Evolutionary conservation across 1,284 basidiomycete species (phyloP), one percentile per base, ranked within the genome.

Genomic region (Rhodotorula sp.): DNA sequence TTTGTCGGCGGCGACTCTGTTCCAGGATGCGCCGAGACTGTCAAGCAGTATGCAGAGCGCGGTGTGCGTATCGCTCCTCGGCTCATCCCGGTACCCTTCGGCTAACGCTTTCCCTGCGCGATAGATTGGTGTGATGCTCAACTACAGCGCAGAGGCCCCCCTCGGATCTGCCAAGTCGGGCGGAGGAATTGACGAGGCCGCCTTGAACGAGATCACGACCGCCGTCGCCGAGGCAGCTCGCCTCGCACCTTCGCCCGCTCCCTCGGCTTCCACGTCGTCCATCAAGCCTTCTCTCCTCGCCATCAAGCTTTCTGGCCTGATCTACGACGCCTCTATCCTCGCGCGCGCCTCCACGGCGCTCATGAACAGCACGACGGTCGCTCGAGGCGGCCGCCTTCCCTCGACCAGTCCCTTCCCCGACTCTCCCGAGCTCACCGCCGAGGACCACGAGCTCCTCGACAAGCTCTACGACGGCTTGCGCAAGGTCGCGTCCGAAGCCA

Each of bases 261-360:
- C 57, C 27, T 5, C 66, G 20, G 29, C 59, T 24, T n/a, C 52
- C 29, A 44, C 36, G 1, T 52, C 36, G 4, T 27, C 60, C n/a
- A 53, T 77, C 51, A 73, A 75, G 61, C 72, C 77, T 4, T 71
- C 75, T 0, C 55, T 75, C 48, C 52, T 77, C 53, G 76, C 77
- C 13, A 77, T 78, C 70, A 78, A 77, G 62, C 66, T 76, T 34
- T 76, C 76, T 34, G 77, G 77, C 17, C 57, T 78, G 2, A 66
- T 78, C 32, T 67, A 65, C 54, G 75, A 78, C 49, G 73, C 73
- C 10, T 68, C 64, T 2, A 51, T 77, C 22, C 70, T 77, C 34
- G 63, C 72, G n/a, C 70, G 77, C 6, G 76, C 76, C 4, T 70
- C 76, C 24, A 46, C 59, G 46, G 77, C 76, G 0, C 65, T 78